Base-by-base conservation (phyloP, 1,284 basidiomycete species). In the Sporisorium scitamineum region DNA sequence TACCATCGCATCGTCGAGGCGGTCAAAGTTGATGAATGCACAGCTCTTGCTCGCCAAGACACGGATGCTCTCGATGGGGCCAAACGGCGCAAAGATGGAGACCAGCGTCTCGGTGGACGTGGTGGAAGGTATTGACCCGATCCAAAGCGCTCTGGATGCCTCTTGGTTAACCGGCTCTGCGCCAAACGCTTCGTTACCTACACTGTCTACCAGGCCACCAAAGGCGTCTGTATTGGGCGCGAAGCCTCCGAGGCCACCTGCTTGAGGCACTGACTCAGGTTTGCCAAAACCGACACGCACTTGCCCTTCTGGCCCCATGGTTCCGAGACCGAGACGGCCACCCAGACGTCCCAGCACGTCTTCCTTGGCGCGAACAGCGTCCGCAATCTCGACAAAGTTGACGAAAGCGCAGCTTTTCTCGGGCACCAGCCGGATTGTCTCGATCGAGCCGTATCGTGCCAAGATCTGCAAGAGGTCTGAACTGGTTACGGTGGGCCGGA, bases 391-490 rank as follows among this genome's bases (percentile, higher is more conserved):
- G 61, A 97, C 93, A 84, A 96, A 99, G 86, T 99, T 99, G 86
- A 99, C 95, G 85, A 99, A 99, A 10, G 95, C 96, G 85, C 97
- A 99, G 85, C 96, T 95, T 94, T 99, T 98, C 87, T 98, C 96
- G 2, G 95, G 95, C 52, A 98, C 89, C 81, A 98, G 88, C 74
- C 96, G 89, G 84, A 98, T 88, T 80, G 93, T 95, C 87, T 98
- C 96, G 75, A 98, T 97, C 16, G 94, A 93, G 55, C 96, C 96
- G 84, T 98, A 98, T 0, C 93, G 93, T 20, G 94, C 92, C 86
- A 99, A 99, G 18, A 96, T 93, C 74, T 92, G 91, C 70, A 97
- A 93, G 59, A 99, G 90, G 82, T 97, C 94, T 85, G 96, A 94
- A 80, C 93, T 94, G 0, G 94, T 94, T 55, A 95, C 93, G 55